phyloP scores from a whole-genome alignment of 768 basidiomycete species.

The Pleurotus platypus region DNA sequence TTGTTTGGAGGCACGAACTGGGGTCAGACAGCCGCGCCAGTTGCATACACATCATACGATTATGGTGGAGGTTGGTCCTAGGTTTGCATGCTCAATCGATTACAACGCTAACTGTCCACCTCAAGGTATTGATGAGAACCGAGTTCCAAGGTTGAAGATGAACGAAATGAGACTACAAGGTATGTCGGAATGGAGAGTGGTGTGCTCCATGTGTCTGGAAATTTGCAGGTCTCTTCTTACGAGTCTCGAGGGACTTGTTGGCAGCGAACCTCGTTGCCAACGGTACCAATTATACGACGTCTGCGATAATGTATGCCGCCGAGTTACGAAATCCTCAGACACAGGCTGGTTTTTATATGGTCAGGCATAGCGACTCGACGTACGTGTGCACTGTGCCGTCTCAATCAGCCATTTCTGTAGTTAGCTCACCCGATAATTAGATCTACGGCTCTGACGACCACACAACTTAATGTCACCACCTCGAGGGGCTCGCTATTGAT shows the following conservation, averaged over 20 bases:
- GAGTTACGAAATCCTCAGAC: conserved; percentile 44
- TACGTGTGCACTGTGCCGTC: conserved; percentile 15
- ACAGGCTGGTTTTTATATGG: conserved; percentile 44
- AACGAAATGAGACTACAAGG: conserved; percentile 53
- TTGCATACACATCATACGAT: conserved; percentile 60
- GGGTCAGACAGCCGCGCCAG: conserved; percentile 55
- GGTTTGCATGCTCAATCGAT: not conserved
- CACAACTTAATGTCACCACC: conserved; percentile 39
- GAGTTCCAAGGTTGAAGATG: conserved; percentile 45
- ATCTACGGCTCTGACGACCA: conserved; percentile 40
- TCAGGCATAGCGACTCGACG: conserved; percentile 42
- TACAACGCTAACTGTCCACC: not conserved
- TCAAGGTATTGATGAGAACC: conserved; percentile 48
- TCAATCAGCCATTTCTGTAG: not conserved
- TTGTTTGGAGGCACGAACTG: conserved; percentile 63
- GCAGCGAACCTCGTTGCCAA: conserved; percentile 41
- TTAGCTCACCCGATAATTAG: conserved; percentile 17
- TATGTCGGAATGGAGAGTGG: conserved; percentile 10
- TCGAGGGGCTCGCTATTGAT: conserved; percentile 34
- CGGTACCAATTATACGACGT: conserved; percentile 47
- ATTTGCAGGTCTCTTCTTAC: conserved; percentile 42
- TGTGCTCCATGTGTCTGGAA: not conserved
- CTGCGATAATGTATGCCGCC: conserved; percentile 37
- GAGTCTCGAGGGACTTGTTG: conserved; percentile 46
- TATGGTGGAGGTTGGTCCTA: conserved; percentile 43